Percentiles rank a stretch among this genome's conserved stretches.
Evolutionary conservation across 768 basidiomycete species (phyloP).

Genomic region (Pulveroboletus frians): DNA sequence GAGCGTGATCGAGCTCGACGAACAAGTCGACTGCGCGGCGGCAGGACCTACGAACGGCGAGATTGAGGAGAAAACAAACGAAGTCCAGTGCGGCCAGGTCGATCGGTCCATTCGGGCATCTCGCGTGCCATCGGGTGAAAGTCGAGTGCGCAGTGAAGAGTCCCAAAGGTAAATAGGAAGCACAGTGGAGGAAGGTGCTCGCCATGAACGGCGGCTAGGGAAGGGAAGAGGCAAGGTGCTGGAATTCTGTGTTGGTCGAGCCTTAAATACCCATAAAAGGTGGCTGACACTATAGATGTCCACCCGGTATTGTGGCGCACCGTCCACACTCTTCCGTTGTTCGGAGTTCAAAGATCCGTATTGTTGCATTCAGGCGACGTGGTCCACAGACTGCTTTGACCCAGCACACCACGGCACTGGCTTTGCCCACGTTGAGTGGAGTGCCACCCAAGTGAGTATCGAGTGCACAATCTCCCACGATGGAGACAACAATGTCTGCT

Average conservation of each 20-base stretch:
- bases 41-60: too few species aligned
- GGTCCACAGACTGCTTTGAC: constrained; percentile 6
- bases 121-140: background rate
- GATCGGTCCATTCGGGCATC: background rate
- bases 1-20: background rate
- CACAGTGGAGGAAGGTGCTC: background rate
- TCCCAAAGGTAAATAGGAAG: too few species aligned
- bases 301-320: background rate
- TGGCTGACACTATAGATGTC: constrained; percentile 6
- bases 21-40: background rate
- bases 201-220: background rate
- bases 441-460: too few species aligned
- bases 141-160: too few species aligned
- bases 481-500: too few species aligned
- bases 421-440: background rate
- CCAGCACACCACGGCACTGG: background rate
- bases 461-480: too few species aligned
- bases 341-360: too few species aligned
- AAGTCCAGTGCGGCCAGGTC: background rate
- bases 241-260: background rate
- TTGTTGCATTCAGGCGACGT: background rate
- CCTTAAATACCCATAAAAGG: constrained; percentile 8
- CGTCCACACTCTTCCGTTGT: background rate
- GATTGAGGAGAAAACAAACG: background rate
- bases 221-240: background rate